Base-by-base conservation (phyloP, 2,329 filamentous ascomycete genomes). In the Rosellinia necatrix region DNA sequence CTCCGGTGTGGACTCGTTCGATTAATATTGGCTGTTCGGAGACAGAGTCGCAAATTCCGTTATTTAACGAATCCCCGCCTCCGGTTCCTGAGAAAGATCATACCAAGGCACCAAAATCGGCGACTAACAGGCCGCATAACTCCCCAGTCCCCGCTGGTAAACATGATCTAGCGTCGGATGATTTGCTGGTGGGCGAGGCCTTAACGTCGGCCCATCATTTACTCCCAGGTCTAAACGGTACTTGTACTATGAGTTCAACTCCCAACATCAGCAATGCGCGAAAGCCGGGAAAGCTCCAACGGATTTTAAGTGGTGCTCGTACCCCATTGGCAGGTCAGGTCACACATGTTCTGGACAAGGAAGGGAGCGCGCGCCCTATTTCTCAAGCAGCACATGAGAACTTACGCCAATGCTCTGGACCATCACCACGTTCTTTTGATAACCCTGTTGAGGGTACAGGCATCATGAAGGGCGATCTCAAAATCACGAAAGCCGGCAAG, bases 401-500 rank as follows among this genome's bases (percentile, higher is more conserved):
- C 47, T 60, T 75, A 27, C 68, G 70, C 27, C 71, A 73, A 37
- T 74, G 72, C 27, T 61, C 66, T 10, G 68, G 68, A 17, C 59
- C 63, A n/a, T 71, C 72, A 17, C 70, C 74, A 0, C 64, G 70
- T 44, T 66, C 70, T 12, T 68, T 72, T 1, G 76, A 73, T 59
- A 72, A 71, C 35, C 60, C 75, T 9, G 65, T 69, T 5, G 61
- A 78, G 41, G 74, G 71, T 40, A 67, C 70, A 0, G 74, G 76
- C 27, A 63, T 71, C n/a, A 80, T 76, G 63, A 75, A 75, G 59
- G 78, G 80, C 22, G 79, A 76, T 0, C 64, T 81, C 22, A 77
- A 76, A 48, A 81, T 78, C 1, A 80, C 81, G 15, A 41, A 15
- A 12, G 19, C n/a, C n/a, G 17, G 4, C 27, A 42, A 49, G 13